Evolutionary conservation across 2,329 filamentous ascomycete genomes (phyloP), one percentile per base, ranked within the genome.

Genomic region (Tolypocladium capitatum): DNA sequence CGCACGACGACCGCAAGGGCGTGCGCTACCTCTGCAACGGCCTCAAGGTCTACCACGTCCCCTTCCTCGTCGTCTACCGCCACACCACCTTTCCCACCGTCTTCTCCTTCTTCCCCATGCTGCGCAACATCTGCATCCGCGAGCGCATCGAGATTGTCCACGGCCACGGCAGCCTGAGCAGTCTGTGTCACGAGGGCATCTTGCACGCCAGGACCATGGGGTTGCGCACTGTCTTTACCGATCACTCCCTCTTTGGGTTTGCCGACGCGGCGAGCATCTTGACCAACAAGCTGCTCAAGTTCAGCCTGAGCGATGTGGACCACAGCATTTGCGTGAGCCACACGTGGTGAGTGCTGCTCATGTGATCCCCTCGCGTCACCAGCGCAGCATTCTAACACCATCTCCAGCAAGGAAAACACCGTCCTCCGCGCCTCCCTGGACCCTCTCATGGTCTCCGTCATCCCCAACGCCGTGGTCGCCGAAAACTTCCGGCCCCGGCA

Each of bases 321-420:
- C 92, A 98, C 73, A 90, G 94, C 52, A 94, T 98, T 43, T 98
- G 92, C 60, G 92, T 98, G 58, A 96, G 89, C 67, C 90, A 98
- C 71, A 98, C 92, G 35, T 96, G 91, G 89, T 92, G 70, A 53
- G 74, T 54, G 24, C 13, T 20, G 10, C 16, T 13, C 32, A 9
- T 18, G 2, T 3, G n/a, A 4, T n/a, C n/a, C 5, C 3, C 35
- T 38, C 5, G 5, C 20, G 27, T 9, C 9, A 6, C 14, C 6
- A 4, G 14, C 21, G 11, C 21, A 2, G 13, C n/a, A n/a, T 10
- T 20, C 46, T 47, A 33, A 51, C 35, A 11, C 5, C 21, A 13
- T n/a, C 11, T 6, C 16, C 53, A 94, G 89, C 71, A 98, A 98
- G 64, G 92, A 98, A 65, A 98, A 98, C 60, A 98, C 92, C 0